A percentile compares a stretch with the other conserved stretches of the same genome.
phyloP scores from a whole-genome alignment of 2,329 filamentous ascomycete genomes.

The Didymella sp. region DNA sequence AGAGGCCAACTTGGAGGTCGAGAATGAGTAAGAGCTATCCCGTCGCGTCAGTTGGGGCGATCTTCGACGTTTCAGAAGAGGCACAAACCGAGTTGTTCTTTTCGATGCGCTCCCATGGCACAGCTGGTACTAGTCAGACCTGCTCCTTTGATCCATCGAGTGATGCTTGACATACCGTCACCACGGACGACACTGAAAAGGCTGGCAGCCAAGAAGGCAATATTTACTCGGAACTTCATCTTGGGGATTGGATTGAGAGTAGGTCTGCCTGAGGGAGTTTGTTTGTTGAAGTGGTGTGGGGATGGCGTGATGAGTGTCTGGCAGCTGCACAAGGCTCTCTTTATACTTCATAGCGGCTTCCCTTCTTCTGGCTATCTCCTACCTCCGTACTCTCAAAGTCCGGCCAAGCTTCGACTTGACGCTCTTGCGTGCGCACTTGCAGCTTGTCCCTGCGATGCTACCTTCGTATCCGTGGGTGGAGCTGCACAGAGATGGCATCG shows the following conservation, averaged over 20 bases:
- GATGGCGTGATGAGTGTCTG: constrained; percentile 23
- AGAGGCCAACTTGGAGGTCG: constrained; percentile 67
- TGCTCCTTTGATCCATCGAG: not conserved
- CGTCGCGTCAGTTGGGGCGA: not conserved
- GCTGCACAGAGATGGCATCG: constrained; percentile 5
- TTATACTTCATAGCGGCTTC: constrained; percentile 33
- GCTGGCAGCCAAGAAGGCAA: constrained; percentile 37
- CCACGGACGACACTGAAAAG: constrained; percentile 40
- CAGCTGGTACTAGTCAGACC: constrained; percentile 39
- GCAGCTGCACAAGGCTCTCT: constrained; percentile 20
- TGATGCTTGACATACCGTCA: constrained; percentile 32
- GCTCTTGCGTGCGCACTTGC: constrained; percentile 4
- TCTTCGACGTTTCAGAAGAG: not conserved
- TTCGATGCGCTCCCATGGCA: constrained; percentile 52
- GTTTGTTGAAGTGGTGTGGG: constrained; percentile 20
- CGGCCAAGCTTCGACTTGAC: not conserved
- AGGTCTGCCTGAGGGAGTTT: constrained; percentile 1
- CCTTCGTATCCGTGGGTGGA: constrained; percentile 1
- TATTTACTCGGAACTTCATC: constrained; percentile 43
- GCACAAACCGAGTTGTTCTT: constrained; percentile 50
- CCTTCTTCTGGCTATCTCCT: not conserved
- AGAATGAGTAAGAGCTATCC: constrained; percentile 62
- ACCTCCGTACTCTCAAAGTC: not conserved
- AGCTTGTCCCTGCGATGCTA: constrained; percentile 4
- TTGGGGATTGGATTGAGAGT: constrained; percentile 20